Base-by-base conservation (phyloP, 371 early-diverging fungal genomes). In the Lichtheimia ornata region DNA sequence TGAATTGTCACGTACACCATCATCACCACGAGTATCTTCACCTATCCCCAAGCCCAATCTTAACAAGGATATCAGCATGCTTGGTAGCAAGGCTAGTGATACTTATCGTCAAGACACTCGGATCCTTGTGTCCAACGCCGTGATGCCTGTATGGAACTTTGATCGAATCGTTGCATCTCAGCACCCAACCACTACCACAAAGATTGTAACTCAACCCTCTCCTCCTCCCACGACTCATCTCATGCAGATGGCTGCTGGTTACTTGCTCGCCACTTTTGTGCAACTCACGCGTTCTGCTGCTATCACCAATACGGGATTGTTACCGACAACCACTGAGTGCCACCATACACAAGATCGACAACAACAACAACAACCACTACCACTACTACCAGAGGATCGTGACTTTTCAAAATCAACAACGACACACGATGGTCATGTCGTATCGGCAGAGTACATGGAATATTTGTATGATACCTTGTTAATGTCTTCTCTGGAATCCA, bases 121-220 rank as follows among this genome's bases (percentile, higher is more conserved):
- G 25, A 77, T 80, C 41, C 71, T 80, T 56, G 81, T 80, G 0
- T 77, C 77, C 12, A 80, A 73, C 44, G 81, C 81, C 6, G 70
- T 80, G 14, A 77, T 80, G 73, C 81, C 81, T 5, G 64, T 57
- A 3, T 80, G 81, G 81, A 70, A 80, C 50, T 70, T 72, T 45
- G 63, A 75, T 20, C 56, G 69, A 0, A 80, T 80, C 44, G 60
- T 80, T 45, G 43, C 61, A 45, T 15, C 25, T 60, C 40, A 50
- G 35, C 28, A 22, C 54, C 52, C 17, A 20, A 22, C 41, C 50
- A 55, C 25, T 45, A 71, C 43, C 45, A 52, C 30, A 51, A 30
- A 56, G 35, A 35, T 35, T 35, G 35, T 18, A 53, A 4, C 22
- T 18, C 42, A 28, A 14, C 35, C 53, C n/a, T n/a, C n/a, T 18